phyloP scores from a whole-genome alignment of 345 rosid genomes.

The Ceriops tagal region DNA sequence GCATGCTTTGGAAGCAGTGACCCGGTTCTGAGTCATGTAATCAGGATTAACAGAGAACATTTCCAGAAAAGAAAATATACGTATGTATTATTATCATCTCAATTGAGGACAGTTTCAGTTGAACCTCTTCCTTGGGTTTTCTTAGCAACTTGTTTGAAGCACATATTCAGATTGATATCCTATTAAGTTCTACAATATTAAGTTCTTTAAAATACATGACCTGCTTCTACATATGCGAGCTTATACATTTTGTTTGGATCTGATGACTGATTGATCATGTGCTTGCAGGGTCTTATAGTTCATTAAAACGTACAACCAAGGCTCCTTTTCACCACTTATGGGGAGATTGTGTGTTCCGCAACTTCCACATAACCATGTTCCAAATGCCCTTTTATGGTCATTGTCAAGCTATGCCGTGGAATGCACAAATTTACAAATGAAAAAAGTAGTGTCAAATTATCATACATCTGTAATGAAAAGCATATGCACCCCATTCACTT shows the following conservation, averaged over 20 bases:
- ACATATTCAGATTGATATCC: too few relatives aligned
- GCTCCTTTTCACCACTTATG: conserved; percentile 8
- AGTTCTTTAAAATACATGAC: too few relatives aligned
- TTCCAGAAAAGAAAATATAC: too few relatives aligned
- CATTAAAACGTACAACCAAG: neutral
- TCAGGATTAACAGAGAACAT: neutral
- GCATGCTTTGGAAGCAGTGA: neutral
- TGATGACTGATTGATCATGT: neutral
- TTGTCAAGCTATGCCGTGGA: conserved; percentile 18
- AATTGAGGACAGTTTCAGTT: too few relatives aligned
- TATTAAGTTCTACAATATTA: too few relatives aligned
- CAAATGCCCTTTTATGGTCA: conserved; percentile 20
- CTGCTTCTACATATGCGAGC: too few relatives aligned
- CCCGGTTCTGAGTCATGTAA: neutral
- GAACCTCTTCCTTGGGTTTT: too few relatives aligned
- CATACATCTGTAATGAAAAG: conserved; percentile 20
- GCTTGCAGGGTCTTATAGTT: neutral
- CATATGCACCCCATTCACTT: conserved; percentile 16
- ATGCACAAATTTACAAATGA: conserved; percentile 26
- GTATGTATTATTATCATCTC: too few relatives aligned
- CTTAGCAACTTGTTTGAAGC: too few relatives aligned
- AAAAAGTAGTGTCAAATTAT: conserved; percentile 17
- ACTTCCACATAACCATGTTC: conserved; percentile 16
- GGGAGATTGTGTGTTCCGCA: conserved; percentile 36
- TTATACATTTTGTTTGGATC: too few relatives aligned